A percentile compares a stretch with the other conserved stretches of the same genome.
phyloP scores from a whole-genome alignment of 1,284 basidiomycete genomes.

The Xerocomus nothofagi region DNA sequence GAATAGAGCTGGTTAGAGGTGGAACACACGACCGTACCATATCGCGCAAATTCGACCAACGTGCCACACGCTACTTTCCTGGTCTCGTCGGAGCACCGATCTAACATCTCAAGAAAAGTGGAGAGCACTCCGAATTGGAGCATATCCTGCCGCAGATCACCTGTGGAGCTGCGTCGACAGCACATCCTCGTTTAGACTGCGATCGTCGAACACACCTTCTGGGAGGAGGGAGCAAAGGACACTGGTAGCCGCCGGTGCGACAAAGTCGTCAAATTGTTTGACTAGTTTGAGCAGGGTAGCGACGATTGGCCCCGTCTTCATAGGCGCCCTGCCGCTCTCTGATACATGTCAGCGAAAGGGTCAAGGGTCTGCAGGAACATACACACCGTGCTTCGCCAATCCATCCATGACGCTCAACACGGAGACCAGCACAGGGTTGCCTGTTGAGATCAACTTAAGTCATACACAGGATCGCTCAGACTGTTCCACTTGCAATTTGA shows the following conservation, averaged over 20 bases:
- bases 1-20: too few relatives aligned
- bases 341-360: not conserved
- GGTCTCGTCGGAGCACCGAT: slow-evolving; percentile 22
- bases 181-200: not conserved
- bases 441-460: slow-evolving; percentile 13
- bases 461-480: not conserved
- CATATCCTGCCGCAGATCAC: slow-evolving; percentile 21
- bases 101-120: slow-evolving; percentile 24
- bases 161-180: slow-evolving; percentile 11
- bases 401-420: slow-evolving; percentile 22
- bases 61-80: slow-evolving; percentile 15
- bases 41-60: slow-evolving; percentile 19
- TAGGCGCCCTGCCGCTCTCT: slow-evolving; percentile 11
- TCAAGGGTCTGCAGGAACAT: not conserved
- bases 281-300: slow-evolving; percentile 24
- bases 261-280: slow-evolving; percentile 29
- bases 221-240: slow-evolving; percentile 27
- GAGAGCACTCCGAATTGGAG: slow-evolving; percentile 17
- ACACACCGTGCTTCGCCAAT: slow-evolving; percentile 21
- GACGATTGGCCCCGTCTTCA: slow-evolving; percentile 10
- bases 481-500: slow-evolving; percentile 18
- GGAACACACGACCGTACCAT: slow-evolving; percentile 15
- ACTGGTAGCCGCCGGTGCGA: slow-evolving; percentile 30
- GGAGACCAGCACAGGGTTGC: slow-evolving; percentile 23
- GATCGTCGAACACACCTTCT: slow-evolving; percentile 21